Evolutionary conservation across 805 yeast species (phyloP), one percentile per base, ranked within the genome.

Genomic region (Phaffomyces thermotolerans): DNA sequence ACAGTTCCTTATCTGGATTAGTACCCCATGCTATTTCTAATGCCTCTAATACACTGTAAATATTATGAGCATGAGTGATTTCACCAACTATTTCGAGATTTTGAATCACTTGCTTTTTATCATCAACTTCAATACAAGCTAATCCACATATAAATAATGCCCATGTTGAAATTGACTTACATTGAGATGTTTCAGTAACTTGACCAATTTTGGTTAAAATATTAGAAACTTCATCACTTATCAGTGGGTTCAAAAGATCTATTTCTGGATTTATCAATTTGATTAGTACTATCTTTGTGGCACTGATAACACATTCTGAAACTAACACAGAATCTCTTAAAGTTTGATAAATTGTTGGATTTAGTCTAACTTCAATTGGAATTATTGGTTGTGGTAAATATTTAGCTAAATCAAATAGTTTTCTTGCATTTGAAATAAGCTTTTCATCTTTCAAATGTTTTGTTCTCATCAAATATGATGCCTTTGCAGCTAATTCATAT

Each of bases 401-500:
- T 4, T 41, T 47, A 8, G 54, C 53, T 34, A 48, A 37, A 14
- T 54, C 56, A 8, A 45, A 37, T 22, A 56, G 33, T 24, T 44
- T 50, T 18, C 36, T 25, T 13, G 57, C 58, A 14, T 37, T 30
- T 1, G 32, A 32, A 2, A 25, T 8, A 4, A 45, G 42, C 37
- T 37, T 27, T 9, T 49, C 49, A 24, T 52, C 49, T 2, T 42
- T 35, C 2, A 32, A 3, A 27, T 48, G 45, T 9, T 27, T 13
- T 10, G 29, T 9, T 23, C 52, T 39, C 38, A 48, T 23, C 12
- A 68, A 47, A 55, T 63, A 67, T 1, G 65, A 58, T 1, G 64
- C 59, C 44, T 67, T 68, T 4, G 68, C 65, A 9, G 61, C 58
- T 6, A 63, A 37, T 43, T 67, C 70, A 46, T 55, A 67, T 0